Percentiles rank a stretch among this genome's conserved stretches.
These are phyloP conservation scores for Amylocystis lapponica DNA, from an alignment of 768 basidiomycete species.

Conservation along the genomic window DNA sequence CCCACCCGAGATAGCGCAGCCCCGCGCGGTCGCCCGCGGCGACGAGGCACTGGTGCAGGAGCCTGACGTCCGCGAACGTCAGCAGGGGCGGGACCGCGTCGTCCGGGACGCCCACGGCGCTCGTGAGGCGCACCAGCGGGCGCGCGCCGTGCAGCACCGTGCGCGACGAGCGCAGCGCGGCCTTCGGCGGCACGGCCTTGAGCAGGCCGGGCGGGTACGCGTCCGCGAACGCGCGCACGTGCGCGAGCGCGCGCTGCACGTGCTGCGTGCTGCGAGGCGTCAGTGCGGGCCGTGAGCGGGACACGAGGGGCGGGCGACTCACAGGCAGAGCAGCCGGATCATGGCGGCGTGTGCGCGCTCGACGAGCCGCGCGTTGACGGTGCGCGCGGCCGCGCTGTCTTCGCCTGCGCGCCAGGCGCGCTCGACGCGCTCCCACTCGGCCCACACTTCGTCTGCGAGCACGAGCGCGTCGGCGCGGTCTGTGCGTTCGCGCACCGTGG, in stretches of 20 bases:
- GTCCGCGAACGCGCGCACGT: constrained; percentile 55
- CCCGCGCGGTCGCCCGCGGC: constrained; percentile 25
- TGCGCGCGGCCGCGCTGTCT: constrained; percentile 21
- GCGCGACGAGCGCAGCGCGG: constrained; percentile 50
- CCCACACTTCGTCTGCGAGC: constrained; percentile 64
- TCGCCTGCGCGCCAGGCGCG: constrained; percentile 26
- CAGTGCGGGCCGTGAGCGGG: not conserved
- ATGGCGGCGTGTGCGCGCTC: constrained; percentile 67
- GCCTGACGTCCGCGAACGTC: constrained; percentile 69
- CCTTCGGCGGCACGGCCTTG: constrained; percentile 35
- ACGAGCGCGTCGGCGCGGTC: constrained; percentile 43
- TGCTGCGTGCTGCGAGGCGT: constrained; percentile 43
- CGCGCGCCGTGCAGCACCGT: constrained; percentile 47
- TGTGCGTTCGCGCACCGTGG: constrained; percentile 30
- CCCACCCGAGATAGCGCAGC: constrained; percentile 66
- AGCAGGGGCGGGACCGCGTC: constrained; percentile 77
- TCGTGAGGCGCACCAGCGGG: constrained; percentile 69
- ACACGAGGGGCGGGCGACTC: constrained; percentile 22
- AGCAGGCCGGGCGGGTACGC: constrained; percentile 53
- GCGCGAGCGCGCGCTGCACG: constrained; percentile 45
- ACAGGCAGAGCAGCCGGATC: constrained; percentile 64
- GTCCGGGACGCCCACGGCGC: constrained; percentile 56
- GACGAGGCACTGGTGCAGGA: constrained; percentile 73
- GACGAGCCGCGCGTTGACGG: constrained; percentile 38
- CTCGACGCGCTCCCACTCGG: constrained; percentile 52